Conservation (phyloP, 2,329 filamentous ascomycete species). For the Dryadomyces quercus-mongolicae region DNA sequence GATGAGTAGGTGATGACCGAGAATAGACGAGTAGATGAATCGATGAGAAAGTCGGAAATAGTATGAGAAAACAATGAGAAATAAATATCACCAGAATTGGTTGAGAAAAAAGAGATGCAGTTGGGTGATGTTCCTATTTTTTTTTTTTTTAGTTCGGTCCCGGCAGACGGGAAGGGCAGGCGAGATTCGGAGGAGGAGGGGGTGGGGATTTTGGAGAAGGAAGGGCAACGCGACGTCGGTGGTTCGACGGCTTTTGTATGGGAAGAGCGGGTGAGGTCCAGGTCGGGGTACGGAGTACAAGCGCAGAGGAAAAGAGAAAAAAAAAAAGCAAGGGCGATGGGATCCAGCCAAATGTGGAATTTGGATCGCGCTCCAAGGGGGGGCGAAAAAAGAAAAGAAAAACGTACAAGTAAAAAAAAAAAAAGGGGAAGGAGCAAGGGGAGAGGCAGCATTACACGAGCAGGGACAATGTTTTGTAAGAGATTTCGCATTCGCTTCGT, state of each 20-base stretch:
- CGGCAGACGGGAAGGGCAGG: conserved; percentile 1
- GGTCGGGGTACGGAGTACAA: not conserved
- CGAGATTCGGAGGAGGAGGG: conserved; percentile 4
- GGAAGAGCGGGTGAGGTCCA: not conserved
- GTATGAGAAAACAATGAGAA: not conserved
- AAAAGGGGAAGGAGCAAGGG: not conserved
- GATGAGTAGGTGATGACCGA: not conserved
- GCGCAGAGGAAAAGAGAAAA: not conserved
- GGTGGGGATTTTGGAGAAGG: not conserved
- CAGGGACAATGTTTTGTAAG: not conserved
- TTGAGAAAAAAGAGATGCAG: not conserved
- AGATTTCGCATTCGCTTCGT: too few species aligned
- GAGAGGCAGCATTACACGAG: too few species aligned
- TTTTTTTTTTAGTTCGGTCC: not conserved
- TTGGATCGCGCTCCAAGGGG: not conserved
- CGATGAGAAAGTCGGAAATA: not conserved
- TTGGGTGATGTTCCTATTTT: not conserved
- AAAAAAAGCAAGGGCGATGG: not conserved
- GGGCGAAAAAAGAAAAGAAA: not conserved
- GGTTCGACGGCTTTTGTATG: not conserved
- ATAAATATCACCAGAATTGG: not conserved
- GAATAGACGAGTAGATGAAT: too few species aligned
- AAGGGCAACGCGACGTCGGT: not conserved
- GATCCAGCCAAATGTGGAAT: not conserved
- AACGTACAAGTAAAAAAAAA: not conserved